Conservation (phyloP, 768 basidiomycete genomes). For the Leccinum imitatum region DNA sequence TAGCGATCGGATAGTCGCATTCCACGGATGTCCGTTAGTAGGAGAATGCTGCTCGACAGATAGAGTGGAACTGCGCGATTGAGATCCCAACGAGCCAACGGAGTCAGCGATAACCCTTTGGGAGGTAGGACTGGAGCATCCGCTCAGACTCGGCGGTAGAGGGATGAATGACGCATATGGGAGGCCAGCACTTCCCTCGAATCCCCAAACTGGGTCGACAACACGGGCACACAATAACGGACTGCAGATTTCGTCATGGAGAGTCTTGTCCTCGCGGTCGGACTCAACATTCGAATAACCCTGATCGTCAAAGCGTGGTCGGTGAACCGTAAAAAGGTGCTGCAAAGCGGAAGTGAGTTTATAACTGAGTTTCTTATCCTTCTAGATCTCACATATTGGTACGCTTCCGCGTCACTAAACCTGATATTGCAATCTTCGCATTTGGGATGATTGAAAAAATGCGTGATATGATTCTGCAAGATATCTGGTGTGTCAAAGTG, state of each 20-base stretch:
- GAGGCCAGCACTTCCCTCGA: slow-evolving; percentile 16
- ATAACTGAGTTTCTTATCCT: not conserved
- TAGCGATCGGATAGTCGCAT: slow-evolving; percentile 6
- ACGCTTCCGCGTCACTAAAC: slow-evolving; percentile 39
- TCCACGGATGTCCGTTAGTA: slow-evolving; percentile 18
- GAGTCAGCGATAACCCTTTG: slow-evolving; percentile 22
- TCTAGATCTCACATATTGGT: slow-evolving; percentile 34
- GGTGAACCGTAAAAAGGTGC: slow-evolving; percentile 31
- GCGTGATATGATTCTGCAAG: slow-evolving; percentile 40
- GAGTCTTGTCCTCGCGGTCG: not conserved
- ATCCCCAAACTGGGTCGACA: slow-evolving; percentile 26
- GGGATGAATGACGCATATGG: slow-evolving; percentile 31
- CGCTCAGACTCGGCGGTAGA: slow-evolving; percentile 31
- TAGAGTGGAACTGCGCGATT: slow-evolving; percentile 33
- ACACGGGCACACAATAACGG: slow-evolving; percentile 13
- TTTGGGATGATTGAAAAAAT: slow-evolving; percentile 45
- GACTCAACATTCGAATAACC: slow-evolving; percentile 1
- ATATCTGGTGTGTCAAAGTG: slow-evolving; percentile 39
- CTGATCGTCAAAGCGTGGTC: slow-evolving; percentile 19
- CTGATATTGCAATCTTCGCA: slow-evolving; percentile 43
- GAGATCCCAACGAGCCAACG: slow-evolving; percentile 17
- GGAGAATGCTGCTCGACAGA: slow-evolving; percentile 30
- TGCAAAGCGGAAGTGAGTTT: slow-evolving; percentile 2
- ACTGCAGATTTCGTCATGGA: slow-evolving; percentile 3
- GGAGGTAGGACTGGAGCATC: slow-evolving; percentile 32